Base-by-base conservation (phyloP, 2,329 filamentous ascomycete species). In the Sarocladiaceae sp. region DNA sequence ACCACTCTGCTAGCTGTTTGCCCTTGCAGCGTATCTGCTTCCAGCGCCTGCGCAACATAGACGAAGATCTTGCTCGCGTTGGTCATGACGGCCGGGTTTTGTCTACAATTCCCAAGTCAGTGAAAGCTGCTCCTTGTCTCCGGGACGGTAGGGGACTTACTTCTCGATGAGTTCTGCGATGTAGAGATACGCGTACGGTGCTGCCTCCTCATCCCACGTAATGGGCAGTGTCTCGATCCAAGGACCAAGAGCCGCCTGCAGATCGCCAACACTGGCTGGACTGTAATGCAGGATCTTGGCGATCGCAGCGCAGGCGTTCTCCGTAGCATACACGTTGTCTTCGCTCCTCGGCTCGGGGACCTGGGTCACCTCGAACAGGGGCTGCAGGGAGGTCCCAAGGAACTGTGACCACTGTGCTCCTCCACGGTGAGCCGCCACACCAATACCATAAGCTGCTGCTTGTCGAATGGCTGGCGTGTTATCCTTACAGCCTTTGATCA, bases 251-350 rank as follows among this genome's bases (percentile, higher is more conserved):
- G 96, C 75, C 29, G 85, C 77, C 58, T 93, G 83, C 41, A 79
- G 73, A 56, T 94, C 88, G 44, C 72, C 73, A 15, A 98, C 82
- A 59, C 85, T 86, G 53, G 73, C 73, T 19, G 81, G 71, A 65
- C 95, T 96, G 69, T 83, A 96, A 61, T 95, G 89, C 51, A 98
- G 73, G 44, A 98, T 91, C 75, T 98, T 98, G 27, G 93, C 93
- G 58, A 98, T 93, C 53, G 88, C 89, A 33, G 93, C 91, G 54
- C 88, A 96, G 6, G 91, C 91, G 60, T 98, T 98, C 68, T 98
- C 93, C 2, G 93, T 97, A 2, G 93, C 93, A 60, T 95, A 98
- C 2, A 95, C 85, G 56, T 97, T 90, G 55, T 97, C 93, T 51
- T 97, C 93, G 39, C 80, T 83, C 51, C 93, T 81, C 4, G 91